Percentiles rank a stretch among this genome's conserved stretches.
Evolutionary conservation across 148 eudicot species (phyloP).

Genomic region (Rhododendron ovatum): DNA sequence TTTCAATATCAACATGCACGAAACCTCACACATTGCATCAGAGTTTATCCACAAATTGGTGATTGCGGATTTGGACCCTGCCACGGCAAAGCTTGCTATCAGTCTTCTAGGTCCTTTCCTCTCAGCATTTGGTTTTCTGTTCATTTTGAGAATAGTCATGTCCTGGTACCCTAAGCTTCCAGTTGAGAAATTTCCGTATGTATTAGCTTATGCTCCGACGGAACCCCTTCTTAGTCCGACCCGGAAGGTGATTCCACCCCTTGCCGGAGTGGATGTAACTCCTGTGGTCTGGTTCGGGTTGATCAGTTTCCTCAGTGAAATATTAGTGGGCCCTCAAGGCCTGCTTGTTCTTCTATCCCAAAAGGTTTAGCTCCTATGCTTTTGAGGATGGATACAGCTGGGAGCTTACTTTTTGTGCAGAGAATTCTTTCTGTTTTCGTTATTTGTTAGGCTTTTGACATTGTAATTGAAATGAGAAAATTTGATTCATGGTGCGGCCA

Average conservation of each 20-base stretch:
- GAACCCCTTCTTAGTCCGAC: constrained; percentile 76
- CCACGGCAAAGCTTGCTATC: constrained; percentile 70
- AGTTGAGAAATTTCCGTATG: constrained; percentile 75
- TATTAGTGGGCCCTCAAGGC: constrained; percentile 91
- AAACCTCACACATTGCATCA: constrained; percentile 15
- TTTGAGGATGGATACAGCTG: background rate
- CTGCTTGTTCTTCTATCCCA: constrained; percentile 90
- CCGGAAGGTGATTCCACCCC: constrained; percentile 82
- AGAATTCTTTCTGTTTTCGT: background rate
- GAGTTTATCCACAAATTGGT: constrained; percentile 29
- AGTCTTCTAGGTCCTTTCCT: constrained; percentile 74
- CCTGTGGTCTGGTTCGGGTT: constrained; percentile 98
- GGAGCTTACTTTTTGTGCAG: background rate
- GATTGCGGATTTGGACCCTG: constrained; percentile 69
- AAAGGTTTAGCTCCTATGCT: constrained; percentile 31
- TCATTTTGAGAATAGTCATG: constrained; percentile 85
- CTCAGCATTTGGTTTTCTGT: constrained; percentile 73
- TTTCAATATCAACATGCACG: background rate
- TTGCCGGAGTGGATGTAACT: constrained; percentile 91
- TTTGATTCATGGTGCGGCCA: background rate
- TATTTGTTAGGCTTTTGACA: background rate
- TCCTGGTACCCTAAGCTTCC: constrained; percentile 99
- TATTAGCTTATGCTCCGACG: constrained; percentile 86
- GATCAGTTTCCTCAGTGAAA: constrained; percentile 83
- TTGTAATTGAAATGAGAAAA: background rate